These are phyloP conservation scores for Artemisia argyi DNA, from an alignment of 129 eudicot genomes.

Conservation along the genomic window DNA sequence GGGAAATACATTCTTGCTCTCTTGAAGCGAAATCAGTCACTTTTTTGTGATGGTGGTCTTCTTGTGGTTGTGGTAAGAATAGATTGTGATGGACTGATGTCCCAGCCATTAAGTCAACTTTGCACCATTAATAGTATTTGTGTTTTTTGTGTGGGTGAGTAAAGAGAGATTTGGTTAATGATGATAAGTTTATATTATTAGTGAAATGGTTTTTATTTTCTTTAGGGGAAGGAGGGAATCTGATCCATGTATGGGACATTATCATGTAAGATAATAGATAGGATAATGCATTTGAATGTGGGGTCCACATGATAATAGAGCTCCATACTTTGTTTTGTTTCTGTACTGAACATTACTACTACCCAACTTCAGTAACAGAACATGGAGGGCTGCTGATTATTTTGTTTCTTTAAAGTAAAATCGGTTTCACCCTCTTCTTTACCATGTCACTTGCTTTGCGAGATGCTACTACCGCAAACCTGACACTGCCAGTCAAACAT, in stretches of 20 bases:
- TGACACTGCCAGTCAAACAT: too few relatives aligned
- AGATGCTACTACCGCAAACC: too few relatives aligned
- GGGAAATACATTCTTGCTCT: slow-evolving; percentile 71
- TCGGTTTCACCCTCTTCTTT: too few relatives aligned
- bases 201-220: not conserved
- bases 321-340: slow-evolving; percentile 1
- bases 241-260: slow-evolving; percentile 44
- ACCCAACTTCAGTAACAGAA: not conserved
- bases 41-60: slow-evolving; percentile 47
- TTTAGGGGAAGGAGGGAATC: slow-evolving; percentile 14
- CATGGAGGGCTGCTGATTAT: not conserved
- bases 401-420: not conserved
- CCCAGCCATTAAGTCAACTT: slow-evolving; percentile 48
- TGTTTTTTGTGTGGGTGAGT: slow-evolving; percentile 5
- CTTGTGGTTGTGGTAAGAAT: slow-evolving; percentile 41
- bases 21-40: slow-evolving; percentile 31
- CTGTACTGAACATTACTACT: not conserved
- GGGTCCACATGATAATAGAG: slow-evolving; percentile 31
- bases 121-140: slow-evolving; percentile 13
- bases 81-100: slow-evolving; percentile 66
- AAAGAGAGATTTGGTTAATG: not conserved
- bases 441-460: too few relatives aligned
- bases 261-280: slow-evolving; percentile 48
- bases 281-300: slow-evolving; percentile 44
- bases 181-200: not conserved